Evolutionary conservation across 495 filamentous ascomycete genomes (phyloP).

Genomic region (Cetradonia linearis): DNA sequence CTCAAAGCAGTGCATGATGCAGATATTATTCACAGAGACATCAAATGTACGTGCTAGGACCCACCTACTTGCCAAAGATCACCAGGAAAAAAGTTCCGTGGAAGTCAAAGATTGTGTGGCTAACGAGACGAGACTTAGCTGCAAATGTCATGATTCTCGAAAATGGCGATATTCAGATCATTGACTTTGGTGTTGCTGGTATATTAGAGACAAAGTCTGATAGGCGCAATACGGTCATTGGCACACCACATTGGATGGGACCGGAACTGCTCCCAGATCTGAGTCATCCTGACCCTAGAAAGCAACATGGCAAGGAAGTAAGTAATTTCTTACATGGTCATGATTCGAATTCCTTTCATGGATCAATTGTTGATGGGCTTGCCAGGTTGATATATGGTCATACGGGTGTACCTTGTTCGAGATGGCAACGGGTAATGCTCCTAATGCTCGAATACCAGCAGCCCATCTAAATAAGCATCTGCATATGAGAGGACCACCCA

Average conservation of each 20-base stretch:
- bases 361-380: slow-evolving; percentile 19
- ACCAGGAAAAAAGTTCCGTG: not conserved
- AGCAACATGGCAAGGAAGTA: slow-evolving; percentile 50
- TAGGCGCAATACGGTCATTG: slow-evolving; percentile 87
- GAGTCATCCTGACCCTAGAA: slow-evolving; percentile 25
- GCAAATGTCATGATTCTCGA: slow-evolving; percentile 89
- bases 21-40: slow-evolving; percentile 90
- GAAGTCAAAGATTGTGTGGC: not conserved
- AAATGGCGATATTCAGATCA: slow-evolving; percentile 76
- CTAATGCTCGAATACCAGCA: slow-evolving; percentile 46
- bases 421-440: slow-evolving; percentile 81
- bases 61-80: not conserved
- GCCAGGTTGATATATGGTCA: slow-evolving; percentile 84
- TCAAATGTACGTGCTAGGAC: slow-evolving; percentile 55
- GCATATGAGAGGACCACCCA: slow-evolving; percentile 46
- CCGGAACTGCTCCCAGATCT: slow-evolving; percentile 54
- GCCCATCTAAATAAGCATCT: slow-evolving; percentile 52
- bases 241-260: slow-evolving; percentile 95
- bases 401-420: slow-evolving; percentile 87
- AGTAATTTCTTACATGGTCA: slow-evolving; percentile 3
- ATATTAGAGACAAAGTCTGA: slow-evolving; percentile 71
- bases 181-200: slow-evolving; percentile 92
- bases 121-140: slow-evolving; percentile 34
- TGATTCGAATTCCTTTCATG: not conserved
- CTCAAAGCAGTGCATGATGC: slow-evolving; percentile 81